Base-by-base conservation (phyloP, 108 stramenopile genomes). In the Licmophora abbreviata region DNA sequence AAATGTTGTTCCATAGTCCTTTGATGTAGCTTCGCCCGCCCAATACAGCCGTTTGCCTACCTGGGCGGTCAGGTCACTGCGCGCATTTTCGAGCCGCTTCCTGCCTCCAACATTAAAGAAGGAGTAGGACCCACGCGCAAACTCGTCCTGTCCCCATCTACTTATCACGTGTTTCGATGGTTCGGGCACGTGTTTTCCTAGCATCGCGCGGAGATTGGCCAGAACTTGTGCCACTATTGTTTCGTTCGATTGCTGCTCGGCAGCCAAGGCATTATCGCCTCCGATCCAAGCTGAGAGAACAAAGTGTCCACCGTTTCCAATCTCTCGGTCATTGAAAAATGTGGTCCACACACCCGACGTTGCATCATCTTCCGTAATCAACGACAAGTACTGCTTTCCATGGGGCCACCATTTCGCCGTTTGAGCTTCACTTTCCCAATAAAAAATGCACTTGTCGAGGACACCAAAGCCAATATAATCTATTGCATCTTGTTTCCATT, bases 401-500 rank as follows among this genome's bases (percentile, higher is more conserved):
- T 32, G 20, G 7, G 69, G 58, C 59, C 64, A 71, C 37, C 43
- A 48, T 10, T 28, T 45, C 8, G 44, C 58, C 29, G 33, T 47
- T 34, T 61, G 40, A 10, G 26, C 31, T 12, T 30, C n/a, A 26
- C 55, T 37, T 12, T 59, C 44, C 66, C 72, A 74, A 31, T 47
- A 38, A 27, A 71, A 35, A 8, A 75, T 61, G 27, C 68, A 64
- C 48, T 74, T 79, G 56, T 82, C 69, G 17, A 79, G 32, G 12
- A 45, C 44, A 0, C 71, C 75, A 56, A 77, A 72, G 32, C 84
- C 80, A 29, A 83, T 57, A 24, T 51, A 46, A 10, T 54, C 50
- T 23, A 85, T 75, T 22, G 72, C 81, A 21, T 59, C 58, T 17
- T 47, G 46, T 69, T 82, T 85, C 26, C 29, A 20, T 10, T 68